These are phyloP conservation scores for Colletotrichum cuscutae DNA, from an alignment of 2,329 filamentous ascomycete species.

Conservation along the genomic window DNA sequence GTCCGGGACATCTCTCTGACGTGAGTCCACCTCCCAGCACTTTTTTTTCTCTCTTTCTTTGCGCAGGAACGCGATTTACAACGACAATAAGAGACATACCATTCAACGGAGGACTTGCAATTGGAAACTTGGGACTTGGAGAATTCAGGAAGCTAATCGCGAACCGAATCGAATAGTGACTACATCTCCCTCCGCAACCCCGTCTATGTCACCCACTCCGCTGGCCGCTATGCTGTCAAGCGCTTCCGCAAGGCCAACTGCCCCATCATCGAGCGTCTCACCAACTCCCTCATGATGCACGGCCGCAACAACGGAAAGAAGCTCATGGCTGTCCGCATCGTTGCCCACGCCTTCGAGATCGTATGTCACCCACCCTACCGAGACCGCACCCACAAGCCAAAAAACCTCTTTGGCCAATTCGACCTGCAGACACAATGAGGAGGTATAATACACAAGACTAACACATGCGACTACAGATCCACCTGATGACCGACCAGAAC, in stretches of 20 bases:
- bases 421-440: not conserved
- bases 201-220: slow-evolving; percentile 99
- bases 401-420: slow-evolving; percentile 31
- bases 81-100: not conserved
- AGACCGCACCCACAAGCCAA: slow-evolving; percentile 19
- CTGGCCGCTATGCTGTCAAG: slow-evolving; percentile 98
- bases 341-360: slow-evolving; percentile 99
- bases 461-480: slow-evolving; percentile 73
- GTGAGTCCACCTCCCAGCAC: slow-evolving; percentile 57
- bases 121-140: slow-evolving; percentile 23
- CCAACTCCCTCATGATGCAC: slow-evolving; percentile 99
- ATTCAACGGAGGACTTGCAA: not conserved
- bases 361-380: slow-evolving; percentile 68
- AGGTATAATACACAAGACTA: slow-evolving; percentile 36
- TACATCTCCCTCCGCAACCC: slow-evolving; percentile 99
- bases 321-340: slow-evolving; percentile 99
- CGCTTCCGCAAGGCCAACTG: slow-evolving; percentile 99
- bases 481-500: slow-evolving; percentile 99
- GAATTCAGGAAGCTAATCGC: slow-evolving; percentile 44
- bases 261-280: slow-evolving; percentile 99
- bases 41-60: not conserved
- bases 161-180: slow-evolving; percentile 71
- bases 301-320: slow-evolving; percentile 99
- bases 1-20: slow-evolving; percentile 99
- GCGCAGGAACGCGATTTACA: not conserved